Evolutionary conservation across 495 filamentous ascomycete species (phyloP).

Genomic region (Xylaria bambusicola): DNA sequence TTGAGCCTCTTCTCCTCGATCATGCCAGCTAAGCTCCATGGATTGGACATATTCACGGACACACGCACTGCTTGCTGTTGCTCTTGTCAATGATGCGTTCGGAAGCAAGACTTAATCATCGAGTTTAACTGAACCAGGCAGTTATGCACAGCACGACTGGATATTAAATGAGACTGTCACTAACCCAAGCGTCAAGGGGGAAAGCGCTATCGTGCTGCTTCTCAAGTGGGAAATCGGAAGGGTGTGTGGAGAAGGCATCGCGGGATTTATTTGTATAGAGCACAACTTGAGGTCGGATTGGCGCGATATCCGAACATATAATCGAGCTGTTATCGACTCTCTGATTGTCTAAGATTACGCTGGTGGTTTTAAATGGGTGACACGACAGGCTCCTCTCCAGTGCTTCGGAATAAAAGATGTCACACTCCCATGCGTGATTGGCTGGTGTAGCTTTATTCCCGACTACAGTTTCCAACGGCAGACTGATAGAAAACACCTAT

Average conservation of each 20-base stretch:
- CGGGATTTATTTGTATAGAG: background rate
- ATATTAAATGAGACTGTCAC: background rate
- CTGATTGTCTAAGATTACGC: background rate
- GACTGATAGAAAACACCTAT: background rate
- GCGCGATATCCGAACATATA: background rate
- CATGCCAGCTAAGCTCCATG: conserved; percentile 9
- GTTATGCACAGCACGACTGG: background rate
- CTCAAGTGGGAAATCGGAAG: background rate
- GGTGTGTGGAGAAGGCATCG: background rate
- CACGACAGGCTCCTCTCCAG: background rate
- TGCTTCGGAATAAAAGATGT: background rate
- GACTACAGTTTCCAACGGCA: background rate
- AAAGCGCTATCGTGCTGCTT: no score
- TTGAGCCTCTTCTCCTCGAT: conserved; percentile 13
- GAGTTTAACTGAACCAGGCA: background rate
- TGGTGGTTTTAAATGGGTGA: background rate
- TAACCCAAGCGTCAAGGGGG: no score
- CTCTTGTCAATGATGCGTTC: background rate
- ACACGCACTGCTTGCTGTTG: background rate
- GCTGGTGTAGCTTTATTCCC: background rate
- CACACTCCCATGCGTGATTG: background rate
- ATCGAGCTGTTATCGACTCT: background rate
- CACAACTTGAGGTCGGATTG: background rate
- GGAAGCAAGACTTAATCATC: background rate
- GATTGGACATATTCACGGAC: conserved; percentile 5